Evolutionary conservation across 1,284 basidiomycete genomes (phyloP).

Genomic region (Anthracocystis panici-leucophaei): DNA sequence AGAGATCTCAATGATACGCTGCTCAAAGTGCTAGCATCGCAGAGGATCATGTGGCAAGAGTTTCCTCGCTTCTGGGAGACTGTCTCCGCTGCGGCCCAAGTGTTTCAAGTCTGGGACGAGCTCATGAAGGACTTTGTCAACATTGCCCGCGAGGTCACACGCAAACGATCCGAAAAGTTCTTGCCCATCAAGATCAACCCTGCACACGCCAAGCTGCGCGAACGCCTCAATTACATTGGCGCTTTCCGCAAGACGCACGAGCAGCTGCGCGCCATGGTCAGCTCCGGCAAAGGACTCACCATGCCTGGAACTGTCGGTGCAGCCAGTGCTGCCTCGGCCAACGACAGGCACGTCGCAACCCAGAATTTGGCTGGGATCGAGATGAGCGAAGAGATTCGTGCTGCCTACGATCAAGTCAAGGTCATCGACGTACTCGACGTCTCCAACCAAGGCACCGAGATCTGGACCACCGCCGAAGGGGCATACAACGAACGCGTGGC

Average conservation of each 20-base stretch:
- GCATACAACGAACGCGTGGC: constrained; percentile 98
- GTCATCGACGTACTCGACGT: constrained; percentile 93
- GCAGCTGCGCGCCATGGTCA: constrained; percentile 96
- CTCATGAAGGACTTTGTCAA: constrained; percentile 98
- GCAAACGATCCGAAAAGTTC: constrained; percentile 91
- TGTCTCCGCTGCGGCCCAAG: constrained; percentile 80
- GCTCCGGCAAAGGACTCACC: constrained; percentile 81
- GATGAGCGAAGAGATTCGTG: constrained; percentile 96
- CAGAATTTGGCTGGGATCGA: constrained; percentile 77
- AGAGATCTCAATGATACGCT: constrained; percentile 96
- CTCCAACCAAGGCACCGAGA: constrained; percentile 88
- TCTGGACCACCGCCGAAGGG: constrained; percentile 95
- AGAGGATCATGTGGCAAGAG: constrained; percentile 90
- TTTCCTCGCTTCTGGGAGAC: constrained; percentile 92
- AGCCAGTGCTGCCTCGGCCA: constrained; percentile 16
- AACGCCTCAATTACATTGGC: constrained; percentile 85
- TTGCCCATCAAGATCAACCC: constrained; percentile 95
- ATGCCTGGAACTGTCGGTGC: constrained; percentile 21
- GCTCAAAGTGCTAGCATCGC: constrained; percentile 87
- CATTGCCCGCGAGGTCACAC: constrained; percentile 91
- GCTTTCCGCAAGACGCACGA: constrained; percentile 96
- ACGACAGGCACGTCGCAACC: constrained; percentile 52
- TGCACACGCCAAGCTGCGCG: constrained; percentile 90
- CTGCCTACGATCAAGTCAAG: constrained; percentile 91
- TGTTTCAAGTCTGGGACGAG: constrained; percentile 96